Conservation (phyloP, 345 rosid genomes). For the Populus nigra region DNA sequence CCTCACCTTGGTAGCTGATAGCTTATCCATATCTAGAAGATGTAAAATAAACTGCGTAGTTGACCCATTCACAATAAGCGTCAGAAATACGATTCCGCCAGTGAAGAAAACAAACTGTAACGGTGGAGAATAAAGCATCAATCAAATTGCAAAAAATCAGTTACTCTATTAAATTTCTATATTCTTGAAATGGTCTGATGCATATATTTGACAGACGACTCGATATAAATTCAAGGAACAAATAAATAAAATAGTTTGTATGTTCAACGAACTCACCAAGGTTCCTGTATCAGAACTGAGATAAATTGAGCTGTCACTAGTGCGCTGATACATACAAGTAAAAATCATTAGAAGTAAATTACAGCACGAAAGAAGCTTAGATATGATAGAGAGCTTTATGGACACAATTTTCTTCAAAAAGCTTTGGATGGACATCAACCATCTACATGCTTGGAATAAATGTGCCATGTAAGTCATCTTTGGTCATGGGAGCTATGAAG, state of each 20-base stretch:
- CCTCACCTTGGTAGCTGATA: conserved; percentile 74
- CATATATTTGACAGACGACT: not conserved
- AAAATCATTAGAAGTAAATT: conserved; percentile 8
- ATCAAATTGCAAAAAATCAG: not conserved
- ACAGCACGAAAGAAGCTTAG: not conserved
- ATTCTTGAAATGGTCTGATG: not conserved
- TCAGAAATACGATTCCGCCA: conserved; percentile 93
- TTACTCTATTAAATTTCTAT: not conserved
- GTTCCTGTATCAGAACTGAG: conserved; percentile 69
- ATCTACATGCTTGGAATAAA: not conserved
- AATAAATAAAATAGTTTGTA: conserved; percentile 6
- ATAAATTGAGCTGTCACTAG: conserved; percentile 44
- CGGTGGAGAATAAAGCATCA: conserved; percentile 7
- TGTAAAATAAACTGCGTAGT: conserved; percentile 79
- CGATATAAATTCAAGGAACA: not conserved
- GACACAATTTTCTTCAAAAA: not conserved
- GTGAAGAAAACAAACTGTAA: conserved; percentile 90
- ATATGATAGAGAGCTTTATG: not conserved
- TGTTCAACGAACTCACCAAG: conserved; percentile 50
- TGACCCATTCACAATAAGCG: conserved; percentile 85
- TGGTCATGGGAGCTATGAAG: not conserved
- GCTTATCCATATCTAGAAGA: conserved; percentile 66
- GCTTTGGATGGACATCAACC: not conserved
- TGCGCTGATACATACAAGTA: conserved; percentile 44
- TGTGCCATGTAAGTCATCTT: not conserved